Evolutionary conservation across 176 grass and related monocot genomes (phyloP).

Genomic region (Lolium perenne): DNA sequence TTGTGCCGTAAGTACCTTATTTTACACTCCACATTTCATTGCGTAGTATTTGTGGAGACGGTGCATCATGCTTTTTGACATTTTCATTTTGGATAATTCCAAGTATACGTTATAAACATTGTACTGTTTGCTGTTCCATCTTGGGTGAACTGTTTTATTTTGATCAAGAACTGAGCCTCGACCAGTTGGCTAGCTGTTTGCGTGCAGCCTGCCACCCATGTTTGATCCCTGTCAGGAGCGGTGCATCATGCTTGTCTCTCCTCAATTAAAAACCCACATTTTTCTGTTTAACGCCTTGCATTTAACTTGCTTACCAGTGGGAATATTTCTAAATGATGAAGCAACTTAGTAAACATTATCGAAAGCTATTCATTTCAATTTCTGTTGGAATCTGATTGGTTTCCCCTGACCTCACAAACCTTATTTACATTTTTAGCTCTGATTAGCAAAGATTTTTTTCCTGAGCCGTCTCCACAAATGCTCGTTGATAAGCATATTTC

Average conservation of each 20-base stretch:
- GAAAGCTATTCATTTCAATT: not conserved
- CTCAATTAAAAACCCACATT: not conserved
- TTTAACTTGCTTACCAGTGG: not conserved
- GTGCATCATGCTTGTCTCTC: not conserved
- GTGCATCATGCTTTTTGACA: not conserved
- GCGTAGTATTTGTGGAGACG: too few species aligned
- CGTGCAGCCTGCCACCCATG: not conserved
- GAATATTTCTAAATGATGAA: not conserved
- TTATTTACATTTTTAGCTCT: constrained; percentile 9
- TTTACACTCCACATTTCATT: not conserved
- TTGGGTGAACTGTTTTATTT: not conserved
- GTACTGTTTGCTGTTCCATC: not conserved
- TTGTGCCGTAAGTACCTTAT: constrained; percentile 90
- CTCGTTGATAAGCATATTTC: constrained; percentile 6
- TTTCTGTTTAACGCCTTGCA: not conserved
- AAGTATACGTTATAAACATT: not conserved
- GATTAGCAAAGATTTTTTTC: not conserved
- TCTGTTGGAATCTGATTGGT: constrained; percentile 19
- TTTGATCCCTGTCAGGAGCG: not conserved
- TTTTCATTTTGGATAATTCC: constrained; percentile 7
- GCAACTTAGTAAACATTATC: not conserved
- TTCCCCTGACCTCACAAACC: not conserved
- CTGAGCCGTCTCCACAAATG: not conserved
- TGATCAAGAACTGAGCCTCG: not conserved
- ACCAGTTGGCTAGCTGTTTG: not conserved